A percentile compares a stretch with the other conserved stretches of the same genome.
Evolutionary conservation across 2,329 filamentous ascomycete genomes (phyloP).

Genomic region (Hortaea sp.): DNA sequence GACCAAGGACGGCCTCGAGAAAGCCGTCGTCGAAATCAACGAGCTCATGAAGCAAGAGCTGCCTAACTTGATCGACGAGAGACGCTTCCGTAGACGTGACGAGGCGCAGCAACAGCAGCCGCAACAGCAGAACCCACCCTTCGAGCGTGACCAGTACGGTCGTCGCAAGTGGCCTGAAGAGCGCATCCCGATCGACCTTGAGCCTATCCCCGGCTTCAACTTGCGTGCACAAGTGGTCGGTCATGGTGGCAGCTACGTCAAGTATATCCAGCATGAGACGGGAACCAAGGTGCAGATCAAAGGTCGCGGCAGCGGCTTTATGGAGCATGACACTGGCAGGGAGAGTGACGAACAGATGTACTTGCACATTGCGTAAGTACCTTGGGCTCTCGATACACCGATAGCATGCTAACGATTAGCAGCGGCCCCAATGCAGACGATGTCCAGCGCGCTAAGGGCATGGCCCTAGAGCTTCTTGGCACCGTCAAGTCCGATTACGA

Average conservation of each 20-base stretch:
- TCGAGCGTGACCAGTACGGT: conserved; percentile 85
- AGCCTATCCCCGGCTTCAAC: conserved; percentile 90
- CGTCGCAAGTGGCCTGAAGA: conserved; percentile 98
- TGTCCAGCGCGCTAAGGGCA: conserved; percentile 75
- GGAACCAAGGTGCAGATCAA: conserved; percentile 93
- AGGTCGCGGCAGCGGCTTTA: conserved; percentile 86
- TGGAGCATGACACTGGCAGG: conserved; percentile 74
- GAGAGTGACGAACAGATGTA: conserved; percentile 97
- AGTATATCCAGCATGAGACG: conserved; percentile 94
- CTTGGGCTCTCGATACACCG: not conserved
- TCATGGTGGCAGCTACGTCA: conserved; percentile 88
- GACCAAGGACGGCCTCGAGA: conserved; percentile 80
- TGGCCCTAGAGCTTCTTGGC: conserved; percentile 76
- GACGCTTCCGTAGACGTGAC: conserved; percentile 72
- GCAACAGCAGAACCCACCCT: conserved; percentile 24
- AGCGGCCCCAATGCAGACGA: conserved; percentile 81
- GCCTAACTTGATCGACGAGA: conserved; percentile 88
- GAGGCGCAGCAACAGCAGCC: not conserved
- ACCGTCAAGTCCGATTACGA: conserved; percentile 88
- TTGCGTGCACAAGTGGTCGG: conserved; percentile 92
- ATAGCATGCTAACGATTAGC: conserved; percentile 4
- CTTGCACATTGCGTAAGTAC: conserved; percentile 78
- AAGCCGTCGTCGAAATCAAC: conserved; percentile 78
- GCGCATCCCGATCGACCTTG: conserved; percentile 81
- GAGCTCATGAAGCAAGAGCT: conserved; percentile 95